Conservation (phyloP, 139 green algal species). For the Coccomyxa sp. region DNA sequence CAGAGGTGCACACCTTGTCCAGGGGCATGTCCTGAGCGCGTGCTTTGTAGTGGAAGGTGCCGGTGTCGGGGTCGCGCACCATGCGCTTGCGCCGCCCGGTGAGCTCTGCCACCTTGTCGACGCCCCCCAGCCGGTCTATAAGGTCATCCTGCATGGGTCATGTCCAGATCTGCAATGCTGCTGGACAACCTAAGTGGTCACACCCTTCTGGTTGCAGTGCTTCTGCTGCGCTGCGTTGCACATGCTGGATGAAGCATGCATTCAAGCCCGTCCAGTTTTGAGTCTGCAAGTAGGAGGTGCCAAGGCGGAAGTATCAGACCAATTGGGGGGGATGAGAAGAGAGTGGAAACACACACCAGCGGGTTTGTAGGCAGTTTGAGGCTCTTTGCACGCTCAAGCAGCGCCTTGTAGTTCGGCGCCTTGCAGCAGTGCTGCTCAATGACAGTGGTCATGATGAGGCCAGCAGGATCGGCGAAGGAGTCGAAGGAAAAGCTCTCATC, state of each 20-base stretch:
- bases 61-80: constrained; percentile 23
- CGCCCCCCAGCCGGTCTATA: constrained; percentile 55
- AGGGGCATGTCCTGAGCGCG: constrained; percentile 12
- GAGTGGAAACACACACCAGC: constrained; percentile 17
- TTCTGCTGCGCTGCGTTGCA: neutral
- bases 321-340: too few species aligned
- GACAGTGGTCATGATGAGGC: constrained; percentile 34
- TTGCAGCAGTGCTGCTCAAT: constrained; percentile 23
- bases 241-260: too few species aligned
- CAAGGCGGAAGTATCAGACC: too few species aligned
- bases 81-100: constrained; percentile 54
- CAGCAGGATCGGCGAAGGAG: constrained; percentile 38
- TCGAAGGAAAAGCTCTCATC: constrained; percentile 29
- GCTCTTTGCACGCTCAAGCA: constrained; percentile 15
- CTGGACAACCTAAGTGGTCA: neutral
- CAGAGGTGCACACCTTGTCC: constrained; percentile 11
- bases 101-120: constrained; percentile 60
- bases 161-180: neutral
- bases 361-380: constrained; percentile 50
- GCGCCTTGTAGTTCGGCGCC: neutral
- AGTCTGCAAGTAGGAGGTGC: too few species aligned
- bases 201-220: too few species aligned
- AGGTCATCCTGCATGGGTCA: constrained; percentile 47
- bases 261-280: too few species aligned
- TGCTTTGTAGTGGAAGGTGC: constrained; percentile 30